A percentile compares a stretch with the other conserved stretches of the same genome.
phyloP scores from a whole-genome alignment of 163 green algal genomes.

The Coccomyxa subellipsoidea region DNA sequence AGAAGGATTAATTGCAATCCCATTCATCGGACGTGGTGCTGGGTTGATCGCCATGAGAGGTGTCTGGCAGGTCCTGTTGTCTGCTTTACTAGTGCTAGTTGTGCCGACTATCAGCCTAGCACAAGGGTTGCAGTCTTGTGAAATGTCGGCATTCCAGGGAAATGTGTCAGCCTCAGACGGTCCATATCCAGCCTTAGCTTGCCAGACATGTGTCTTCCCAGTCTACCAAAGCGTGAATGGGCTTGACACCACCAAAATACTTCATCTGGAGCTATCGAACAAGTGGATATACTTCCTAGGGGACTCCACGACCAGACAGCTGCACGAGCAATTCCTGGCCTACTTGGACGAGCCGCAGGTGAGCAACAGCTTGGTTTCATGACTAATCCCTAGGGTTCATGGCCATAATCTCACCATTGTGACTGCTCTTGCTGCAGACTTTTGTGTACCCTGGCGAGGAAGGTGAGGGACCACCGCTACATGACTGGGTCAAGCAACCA shows the following conservation, averaged over 20 bases:
- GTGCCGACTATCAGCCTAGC: not conserved
- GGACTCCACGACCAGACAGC: not conserved
- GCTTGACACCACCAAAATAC: not conserved
- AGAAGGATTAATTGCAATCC: too few species aligned
- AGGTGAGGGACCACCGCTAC: not conserved
- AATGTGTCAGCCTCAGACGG: not conserved
- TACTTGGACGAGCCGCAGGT: constrained; percentile 3
- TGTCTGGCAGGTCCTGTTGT: not conserved
- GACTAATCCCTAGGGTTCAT: not conserved
- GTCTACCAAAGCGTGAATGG: not conserved
- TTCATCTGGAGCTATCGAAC: not conserved
- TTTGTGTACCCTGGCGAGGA: not conserved
- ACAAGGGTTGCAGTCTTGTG: not conserved
- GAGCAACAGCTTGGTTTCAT: not conserved
- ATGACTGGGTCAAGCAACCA: not conserved
- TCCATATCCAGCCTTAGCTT: not conserved
- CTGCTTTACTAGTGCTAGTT: not conserved
- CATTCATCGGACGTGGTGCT: too few species aligned
- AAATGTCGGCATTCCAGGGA: not conserved
- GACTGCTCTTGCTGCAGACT: not conserved
- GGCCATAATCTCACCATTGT: not conserved
- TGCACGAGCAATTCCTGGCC: not conserved
- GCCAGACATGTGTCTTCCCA: not conserved
- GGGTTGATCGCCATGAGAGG: not conserved
- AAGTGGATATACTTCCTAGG: not conserved